Conservation (phyloP, 768 basidiomycete genomes). For the Tylopilus felleus region DNA sequence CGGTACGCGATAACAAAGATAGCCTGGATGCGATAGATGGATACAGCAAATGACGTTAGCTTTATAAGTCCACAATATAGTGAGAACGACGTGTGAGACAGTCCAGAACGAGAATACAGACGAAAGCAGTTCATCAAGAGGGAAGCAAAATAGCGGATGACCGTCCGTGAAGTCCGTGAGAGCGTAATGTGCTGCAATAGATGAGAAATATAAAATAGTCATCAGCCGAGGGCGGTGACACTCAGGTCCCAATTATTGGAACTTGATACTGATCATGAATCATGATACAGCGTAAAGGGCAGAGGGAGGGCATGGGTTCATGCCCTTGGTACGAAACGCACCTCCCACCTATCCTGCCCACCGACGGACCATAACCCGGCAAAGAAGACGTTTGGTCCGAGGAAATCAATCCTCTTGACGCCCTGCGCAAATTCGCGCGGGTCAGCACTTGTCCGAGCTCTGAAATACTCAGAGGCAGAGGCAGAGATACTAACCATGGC, state of each 20-base stretch:
- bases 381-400: slow-evolving; percentile 31
- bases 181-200: slow-evolving; percentile 3
- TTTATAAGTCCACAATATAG: slow-evolving; percentile 9
- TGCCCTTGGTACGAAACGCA: slow-evolving; percentile 19
- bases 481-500: slow-evolving; percentile 21
- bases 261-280: slow-evolving; percentile 10
- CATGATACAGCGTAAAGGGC: background rate
- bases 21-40: slow-evolving; percentile 1
- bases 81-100: slow-evolving; percentile 1
- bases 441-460: slow-evolving; percentile 27
- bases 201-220: slow-evolving; percentile 17
- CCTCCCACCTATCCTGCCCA: slow-evolving; percentile 30
- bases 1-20: background rate
- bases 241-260: slow-evolving; percentile 13
- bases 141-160: slow-evolving; percentile 1
- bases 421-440: slow-evolving; percentile 38
- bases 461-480: slow-evolving; percentile 29
- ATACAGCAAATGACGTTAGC: slow-evolving; percentile 14
- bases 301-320: slow-evolving; percentile 5
- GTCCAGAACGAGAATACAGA: slow-evolving; percentile 14
- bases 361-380: slow-evolving; percentile 29
- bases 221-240: background rate
- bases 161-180: slow-evolving; percentile 16
- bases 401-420: slow-evolving; percentile 39
- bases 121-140: background rate